These are phyloP conservation scores for Micractinium sp. DNA, from an alignment of 139 green algal species.

Conservation along the genomic window DNA sequence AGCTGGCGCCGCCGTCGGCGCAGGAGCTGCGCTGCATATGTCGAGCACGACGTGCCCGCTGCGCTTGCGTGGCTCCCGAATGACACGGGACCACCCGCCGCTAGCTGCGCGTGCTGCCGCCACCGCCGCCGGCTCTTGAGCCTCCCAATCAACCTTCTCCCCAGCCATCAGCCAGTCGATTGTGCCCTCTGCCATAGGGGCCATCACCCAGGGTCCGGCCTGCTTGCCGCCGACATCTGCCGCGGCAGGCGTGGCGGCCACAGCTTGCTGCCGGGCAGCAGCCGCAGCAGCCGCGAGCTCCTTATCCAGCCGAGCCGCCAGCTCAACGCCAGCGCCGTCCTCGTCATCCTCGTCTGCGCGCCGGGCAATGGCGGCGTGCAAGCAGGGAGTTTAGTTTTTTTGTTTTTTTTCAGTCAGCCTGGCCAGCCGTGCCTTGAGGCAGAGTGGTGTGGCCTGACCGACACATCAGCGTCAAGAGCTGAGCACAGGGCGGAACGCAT, in stretches of 20 bases:
- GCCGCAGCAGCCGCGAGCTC: background rate
- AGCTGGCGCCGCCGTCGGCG: background rate
- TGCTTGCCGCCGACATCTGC: background rate
- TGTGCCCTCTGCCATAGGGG: constrained; percentile 9
- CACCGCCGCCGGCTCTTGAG: constrained; percentile 19
- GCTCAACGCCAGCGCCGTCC: constrained; percentile 4
- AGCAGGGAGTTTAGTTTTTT: background rate
- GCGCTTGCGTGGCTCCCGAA: constrained; percentile 66
- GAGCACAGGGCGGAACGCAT: no score
- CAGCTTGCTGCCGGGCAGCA: background rate
- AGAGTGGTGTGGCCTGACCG: no score
- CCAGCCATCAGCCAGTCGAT: background rate
- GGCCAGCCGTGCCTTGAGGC: background rate
- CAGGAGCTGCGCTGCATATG: constrained; percentile 58
- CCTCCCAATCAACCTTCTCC: constrained; percentile 13
- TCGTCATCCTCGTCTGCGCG: constrained; percentile 19
- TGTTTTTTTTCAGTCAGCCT: background rate
- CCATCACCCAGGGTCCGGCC: background rate
- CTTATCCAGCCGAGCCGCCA: constrained; percentile 9
- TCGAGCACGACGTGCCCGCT: constrained; percentile 77
- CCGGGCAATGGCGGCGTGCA: no score
- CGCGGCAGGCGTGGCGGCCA: background rate
- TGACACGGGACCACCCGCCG: constrained; percentile 46
- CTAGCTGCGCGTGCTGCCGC: constrained; percentile 5
- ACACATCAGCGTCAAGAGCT: no score